phyloP scores from a whole-genome alignment of 2,329 filamentous ascomycete genomes.

The Apiospora koreana region DNA sequence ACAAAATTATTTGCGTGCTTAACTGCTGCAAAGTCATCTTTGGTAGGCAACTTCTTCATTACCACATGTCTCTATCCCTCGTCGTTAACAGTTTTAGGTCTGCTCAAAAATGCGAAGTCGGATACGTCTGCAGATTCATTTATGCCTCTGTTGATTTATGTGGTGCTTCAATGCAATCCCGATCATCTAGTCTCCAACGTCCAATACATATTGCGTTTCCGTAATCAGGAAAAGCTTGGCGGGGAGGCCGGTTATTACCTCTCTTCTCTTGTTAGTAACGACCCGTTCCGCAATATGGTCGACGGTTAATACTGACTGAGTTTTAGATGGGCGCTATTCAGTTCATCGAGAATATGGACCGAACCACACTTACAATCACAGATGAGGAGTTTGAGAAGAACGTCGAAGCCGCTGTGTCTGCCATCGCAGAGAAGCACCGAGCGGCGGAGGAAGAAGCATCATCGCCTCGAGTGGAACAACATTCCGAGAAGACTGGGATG shows the following conservation, averaged over 20 bases:
- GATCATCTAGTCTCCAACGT: conserved; percentile 97
- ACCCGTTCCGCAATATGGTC: neutral
- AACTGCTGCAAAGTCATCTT: conserved; percentile 99
- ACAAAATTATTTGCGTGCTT: conserved; percentile 97
- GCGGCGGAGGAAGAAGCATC: conserved; percentile 37
- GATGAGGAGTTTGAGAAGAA: conserved; percentile 95
- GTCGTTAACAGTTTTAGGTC: conserved; percentile 50
- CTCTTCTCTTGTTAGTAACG: conserved; percentile 73
- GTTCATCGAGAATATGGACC: conserved; percentile 95
- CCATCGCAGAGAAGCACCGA: conserved; percentile 88
- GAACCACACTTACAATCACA: conserved; percentile 87
- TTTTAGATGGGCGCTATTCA: conserved; percentile 84
- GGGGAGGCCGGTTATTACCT: conserved; percentile 99
- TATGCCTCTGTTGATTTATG: conserved; percentile 91
- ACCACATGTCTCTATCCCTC: too few species aligned
- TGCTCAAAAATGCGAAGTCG: conserved; percentile 86
- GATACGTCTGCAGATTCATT: conserved; percentile 97
- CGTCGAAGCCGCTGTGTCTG: conserved; percentile 94
- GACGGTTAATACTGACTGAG: neutral
- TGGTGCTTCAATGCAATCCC: conserved; percentile 90
- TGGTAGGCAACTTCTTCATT: conserved; percentile 56
- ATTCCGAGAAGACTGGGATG: conserved; percentile 46
- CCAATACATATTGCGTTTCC: conserved; percentile 95
- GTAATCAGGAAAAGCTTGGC: conserved; percentile 94
- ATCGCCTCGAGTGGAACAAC: conserved; percentile 40